Evolutionary conservation across 2,329 filamentous ascomycete species (phyloP), one percentile per base, ranked within the genome.

Genomic region (Stagonosporopsis rhizophila): DNA sequence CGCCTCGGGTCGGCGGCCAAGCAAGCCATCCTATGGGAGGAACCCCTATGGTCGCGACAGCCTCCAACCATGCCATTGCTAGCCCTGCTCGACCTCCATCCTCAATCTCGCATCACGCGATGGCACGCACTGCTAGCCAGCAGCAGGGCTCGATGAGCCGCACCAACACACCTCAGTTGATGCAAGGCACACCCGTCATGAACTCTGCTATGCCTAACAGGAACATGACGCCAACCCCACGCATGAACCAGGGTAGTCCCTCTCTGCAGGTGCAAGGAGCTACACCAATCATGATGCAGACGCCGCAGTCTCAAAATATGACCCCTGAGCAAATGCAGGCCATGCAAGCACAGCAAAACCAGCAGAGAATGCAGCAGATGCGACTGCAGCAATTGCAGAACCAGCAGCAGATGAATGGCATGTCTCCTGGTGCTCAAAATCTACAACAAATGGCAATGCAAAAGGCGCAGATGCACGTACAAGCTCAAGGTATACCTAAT

Each of bases 11-110:
- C 39, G 65, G 70, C 20, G 64, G 66, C 6, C 72, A 73, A 44
- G 59, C 60, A 17, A 65, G 68, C n/a, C 73, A 76, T 45, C 60
- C 71, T 5, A 73, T 77, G 61, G 78, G 76, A 35, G 77, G 80
- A 22, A 80, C 80, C 35, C 76, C 79, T 4, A 81, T 81, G 80
- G 73, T 69, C 8, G 63, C 72, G 22, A 73, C 73, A 11, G 67
- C 71, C 14, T 77, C 75, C 17, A 76, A 72, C 38, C 72, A 76
- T 40, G 70, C 66, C 39, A 74, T 74, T 20, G 74, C 72, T 40
- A 77, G 74, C 49, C 75, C 75, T 39, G 69, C 72, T 40, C 67
- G 75, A 42, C 75, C 75, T 28, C 69, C 70, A n/a, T 77, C 75
- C 30, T 69, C 71, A 7, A 65, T 77, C n/a, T 72, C 72, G 12